These are phyloP conservation scores for Wickerhamomyces alni DNA, from an alignment of 805 yeast genomes.

Conservation along the genomic window DNA sequence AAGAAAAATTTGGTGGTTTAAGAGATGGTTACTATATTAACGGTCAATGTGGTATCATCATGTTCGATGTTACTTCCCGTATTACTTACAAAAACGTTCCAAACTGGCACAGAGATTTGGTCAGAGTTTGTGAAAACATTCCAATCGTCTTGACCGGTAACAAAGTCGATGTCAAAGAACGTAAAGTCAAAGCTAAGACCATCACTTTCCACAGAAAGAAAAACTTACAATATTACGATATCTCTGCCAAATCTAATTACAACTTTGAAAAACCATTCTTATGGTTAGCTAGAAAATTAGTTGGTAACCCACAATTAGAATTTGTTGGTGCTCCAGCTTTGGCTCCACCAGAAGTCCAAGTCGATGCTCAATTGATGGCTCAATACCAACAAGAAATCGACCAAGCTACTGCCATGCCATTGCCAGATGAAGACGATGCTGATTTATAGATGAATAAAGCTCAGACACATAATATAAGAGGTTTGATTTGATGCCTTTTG, in stretches of 20 bases:
- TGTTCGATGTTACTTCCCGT: conserved; percentile 99
- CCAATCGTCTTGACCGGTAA: conserved; percentile 99
- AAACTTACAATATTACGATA: conserved; percentile 98
- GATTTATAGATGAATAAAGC: conserved; percentile 58
- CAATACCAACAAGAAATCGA: conserved; percentile 99
- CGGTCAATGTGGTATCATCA: conserved; percentile 99
- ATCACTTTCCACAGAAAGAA: conserved; percentile 99
- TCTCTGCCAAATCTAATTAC: conserved; percentile 98
- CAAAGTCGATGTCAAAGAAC: conserved; percentile 99
- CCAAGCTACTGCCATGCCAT: conserved; percentile 98
- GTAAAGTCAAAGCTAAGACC: conserved; percentile 99
- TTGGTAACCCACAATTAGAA: conserved; percentile 96
- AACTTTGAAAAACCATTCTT: conserved; percentile 99
- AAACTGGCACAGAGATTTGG: conserved; percentile 99
- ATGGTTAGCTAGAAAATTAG: conserved; percentile 99
- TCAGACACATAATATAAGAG: too few species aligned
- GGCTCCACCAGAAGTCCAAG: conserved; percentile 99
- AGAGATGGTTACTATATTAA: conserved; percentile 99
- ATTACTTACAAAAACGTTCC: conserved; percentile 99
- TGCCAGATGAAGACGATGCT: conserved; percentile 99
- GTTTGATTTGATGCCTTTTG: too few species aligned
- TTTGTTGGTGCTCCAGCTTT: conserved; percentile 99
- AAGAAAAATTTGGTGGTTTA: conserved; percentile 98
- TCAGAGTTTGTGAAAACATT: conserved; percentile 99
- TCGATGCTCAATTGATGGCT: conserved; percentile 93